Evolutionary conservation across 2,329 filamentous ascomycete species (phyloP).

Genomic region (Fusarium oxysporum): DNA sequence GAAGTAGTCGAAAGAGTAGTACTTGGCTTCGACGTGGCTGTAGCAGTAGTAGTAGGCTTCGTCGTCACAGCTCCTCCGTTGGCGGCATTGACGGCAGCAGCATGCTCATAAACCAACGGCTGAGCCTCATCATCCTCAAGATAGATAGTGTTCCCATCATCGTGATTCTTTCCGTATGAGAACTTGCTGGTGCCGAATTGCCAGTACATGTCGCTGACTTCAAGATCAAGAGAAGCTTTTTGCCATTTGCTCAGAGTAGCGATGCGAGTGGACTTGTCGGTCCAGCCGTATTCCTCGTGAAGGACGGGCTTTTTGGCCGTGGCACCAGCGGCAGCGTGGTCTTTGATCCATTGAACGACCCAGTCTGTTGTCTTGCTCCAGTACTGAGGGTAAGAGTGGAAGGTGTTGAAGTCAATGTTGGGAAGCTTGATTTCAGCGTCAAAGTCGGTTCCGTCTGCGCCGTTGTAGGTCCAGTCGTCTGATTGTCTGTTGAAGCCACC

Average conservation of each 20-base stretch:
- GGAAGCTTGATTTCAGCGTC: slow-evolving; percentile 58
- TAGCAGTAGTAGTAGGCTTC: neutral
- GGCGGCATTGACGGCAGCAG: slow-evolving; percentile 55
- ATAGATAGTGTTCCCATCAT: slow-evolving; percentile 69
- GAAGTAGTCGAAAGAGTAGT: slow-evolving; percentile 8
- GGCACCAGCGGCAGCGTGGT: slow-evolving; percentile 58
- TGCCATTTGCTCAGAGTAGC: slow-evolving; percentile 64
- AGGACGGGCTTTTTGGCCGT: slow-evolving; percentile 61
- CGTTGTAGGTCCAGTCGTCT: slow-evolving; percentile 60
- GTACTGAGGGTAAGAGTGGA: slow-evolving; percentile 68
- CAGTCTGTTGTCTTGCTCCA: slow-evolving; percentile 65
- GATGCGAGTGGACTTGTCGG: slow-evolving; percentile 56
- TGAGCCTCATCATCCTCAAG: slow-evolving; percentile 62
- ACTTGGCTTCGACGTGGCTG: slow-evolving; percentile 5
- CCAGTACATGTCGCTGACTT: slow-evolving; percentile 67
- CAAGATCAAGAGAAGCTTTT: slow-evolving; percentile 58
- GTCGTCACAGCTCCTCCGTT: slow-evolving; percentile 38
- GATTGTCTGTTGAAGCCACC: slow-evolving; percentile 64
- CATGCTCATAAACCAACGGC: slow-evolving; percentile 58
- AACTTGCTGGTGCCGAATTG: slow-evolving; percentile 64
- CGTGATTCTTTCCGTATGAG: slow-evolving; percentile 65
- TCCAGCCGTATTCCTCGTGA: slow-evolving; percentile 55
- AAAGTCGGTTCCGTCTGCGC: slow-evolving; percentile 64
- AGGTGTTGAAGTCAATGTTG: slow-evolving; percentile 65
- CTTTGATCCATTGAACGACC: slow-evolving; percentile 66